Base-by-base conservation (phyloP, 306 rosid species). In the Dryas alaskensis region DNA sequence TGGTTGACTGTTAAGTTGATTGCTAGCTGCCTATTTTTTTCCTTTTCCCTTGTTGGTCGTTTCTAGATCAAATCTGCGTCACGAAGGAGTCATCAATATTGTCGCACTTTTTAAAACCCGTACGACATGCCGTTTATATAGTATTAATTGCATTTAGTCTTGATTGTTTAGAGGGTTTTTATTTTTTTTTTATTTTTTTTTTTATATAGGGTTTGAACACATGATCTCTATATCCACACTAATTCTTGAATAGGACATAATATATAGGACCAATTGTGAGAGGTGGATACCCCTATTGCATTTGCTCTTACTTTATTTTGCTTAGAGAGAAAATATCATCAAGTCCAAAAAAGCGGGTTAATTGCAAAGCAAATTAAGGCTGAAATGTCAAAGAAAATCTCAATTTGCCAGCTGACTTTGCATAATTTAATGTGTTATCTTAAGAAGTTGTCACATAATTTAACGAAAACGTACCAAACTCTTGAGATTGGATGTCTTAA, bases 1-100 rank as follows among this genome's bases (percentile, higher is more conserved):
- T 47, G 7, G 78, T 85, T 85, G 82, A 90, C 96, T 82, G 83
- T 89, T 89, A 72, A 31, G 89, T 84, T 69, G 57, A 68, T 59
- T 46, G 39, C 55, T 61, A 53, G 54, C 50, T 62, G 75, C 53
- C 43, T 52, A 7, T 6, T 58, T 17, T 55, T 5, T 58, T 7
- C 8, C 16, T 68, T 27, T 57, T 4, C 16, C 31, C 31, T 17
- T 7, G 31, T 17, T 54, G 22, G 12, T 40, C 16, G 75, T 71
- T 71, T 4, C 75, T 44, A 55, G 75, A 70, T 70, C 65, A 44
- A 17, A 53, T 10, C 25, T 7, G 6, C 37, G 7, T 16, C 8
- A n/a, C 8, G 4, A 13, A 7, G 9, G 57, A 46, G 59, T 58
- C 67, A 72, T 59, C 10, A 12, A 22, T 43, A 50, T 1, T 31